Base-by-base conservation (phyloP, 805 yeast genomes). In the Starmerella potacharoeniae region DNA sequence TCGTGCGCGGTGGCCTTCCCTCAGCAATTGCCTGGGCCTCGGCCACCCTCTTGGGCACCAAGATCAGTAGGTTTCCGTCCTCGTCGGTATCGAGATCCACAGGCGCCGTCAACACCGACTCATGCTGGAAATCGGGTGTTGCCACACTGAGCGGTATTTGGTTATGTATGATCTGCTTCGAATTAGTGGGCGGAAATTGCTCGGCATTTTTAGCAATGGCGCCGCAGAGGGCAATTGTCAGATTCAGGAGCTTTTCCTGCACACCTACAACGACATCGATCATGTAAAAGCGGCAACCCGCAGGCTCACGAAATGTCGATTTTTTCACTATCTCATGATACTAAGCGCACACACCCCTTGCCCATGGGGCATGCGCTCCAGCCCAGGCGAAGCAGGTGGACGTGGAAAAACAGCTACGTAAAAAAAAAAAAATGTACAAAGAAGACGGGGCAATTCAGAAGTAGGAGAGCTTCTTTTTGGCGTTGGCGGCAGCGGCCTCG, bases 401-500 rank as follows among this genome's bases (percentile, higher is more conserved):
- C 22, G 22, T 22, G 22, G 22, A 22, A 22, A 22, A 22, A 22
- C 22, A 22, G 22, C 22, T 44, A 44, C 6, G 29, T 44, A 31
- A 14, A 30, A 9, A 37, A 37, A 37, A 37, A 4, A 2, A 37
- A 14, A 37, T 7, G 41, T 37, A 14, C 8, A 37, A 8, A 33
- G 35, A 33, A 33, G 4, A 36, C 14, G 4, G 16, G 39, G 7
- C 16, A 6, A 13, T 22, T 30, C 17, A 48, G 28, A 36, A 58
- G 51, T 61, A 55, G 33, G 50, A 42, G 6, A 54, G 53, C 29
- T 55, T 52, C 47, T 40, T 33, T 35, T 42, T 49, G 31, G 17
- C 6, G 36, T 14, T 16, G 28, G 36, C 44, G 37, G 40, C 44
- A 16, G 52, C 49, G 11, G 59, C 60, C 48, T 49, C 63, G 16